phyloP scores from a whole-genome alignment of 805 yeast species.

The Metschnikowia matae region DNA sequence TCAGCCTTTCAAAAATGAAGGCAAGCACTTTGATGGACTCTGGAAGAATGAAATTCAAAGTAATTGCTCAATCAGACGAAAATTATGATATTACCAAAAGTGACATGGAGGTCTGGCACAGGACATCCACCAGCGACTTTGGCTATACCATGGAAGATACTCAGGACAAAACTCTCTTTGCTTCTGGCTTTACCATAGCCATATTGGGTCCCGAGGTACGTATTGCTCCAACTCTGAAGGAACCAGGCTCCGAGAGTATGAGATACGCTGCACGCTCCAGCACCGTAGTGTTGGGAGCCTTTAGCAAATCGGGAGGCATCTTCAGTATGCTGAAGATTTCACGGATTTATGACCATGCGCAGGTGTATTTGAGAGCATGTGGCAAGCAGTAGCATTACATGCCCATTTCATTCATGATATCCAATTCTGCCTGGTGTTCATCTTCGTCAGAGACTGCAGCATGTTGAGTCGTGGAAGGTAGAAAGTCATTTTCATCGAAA shows the following conservation, averaged over 20 bases:
- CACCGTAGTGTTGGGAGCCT: slow-evolving; percentile 48
- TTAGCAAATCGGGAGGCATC: slow-evolving; percentile 25
- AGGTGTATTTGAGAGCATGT: slow-evolving; percentile 40
- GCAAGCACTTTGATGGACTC: neutral
- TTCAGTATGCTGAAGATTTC: slow-evolving; percentile 32
- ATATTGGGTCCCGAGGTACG: slow-evolving; percentile 30
- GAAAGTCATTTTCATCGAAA: slow-evolving; percentile 7
- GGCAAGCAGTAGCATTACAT: slow-evolving; percentile 13
- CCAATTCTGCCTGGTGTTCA: slow-evolving; percentile 13
- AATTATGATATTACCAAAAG: slow-evolving; percentile 22
- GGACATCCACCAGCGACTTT: slow-evolving; percentile 47
- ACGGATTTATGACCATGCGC: slow-evolving; percentile 42
- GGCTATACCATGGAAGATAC: slow-evolving; percentile 43
- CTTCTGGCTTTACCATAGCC: slow-evolving; percentile 52
- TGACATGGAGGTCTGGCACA: slow-evolving; percentile 39
- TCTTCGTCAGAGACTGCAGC: slow-evolving; percentile 11
- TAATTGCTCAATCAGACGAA: slow-evolving; percentile 42
- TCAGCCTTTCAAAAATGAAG: neutral
- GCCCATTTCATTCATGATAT: slow-evolving; percentile 37
- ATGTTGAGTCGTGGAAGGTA: slow-evolving; percentile 5
- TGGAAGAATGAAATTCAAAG: slow-evolving; percentile 28
- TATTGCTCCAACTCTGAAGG: neutral
- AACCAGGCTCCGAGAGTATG: neutral
- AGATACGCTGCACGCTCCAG: slow-evolving; percentile 37
- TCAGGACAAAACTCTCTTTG: slow-evolving; percentile 31